These are phyloP conservation scores for Cystobasidium slooffiae DNA, from an alignment of 1,284 basidiomycete species.

Conservation along the genomic window DNA sequence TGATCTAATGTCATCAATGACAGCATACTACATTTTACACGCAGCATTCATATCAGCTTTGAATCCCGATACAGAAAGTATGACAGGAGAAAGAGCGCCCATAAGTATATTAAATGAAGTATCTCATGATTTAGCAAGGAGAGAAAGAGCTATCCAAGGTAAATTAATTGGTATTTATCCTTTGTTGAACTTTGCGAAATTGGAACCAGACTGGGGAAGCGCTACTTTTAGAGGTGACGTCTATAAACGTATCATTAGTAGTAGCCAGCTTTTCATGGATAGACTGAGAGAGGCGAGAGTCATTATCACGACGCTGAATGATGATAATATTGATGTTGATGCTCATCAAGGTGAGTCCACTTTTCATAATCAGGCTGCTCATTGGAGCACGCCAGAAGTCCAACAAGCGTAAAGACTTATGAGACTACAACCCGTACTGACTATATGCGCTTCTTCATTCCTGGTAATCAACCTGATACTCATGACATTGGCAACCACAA, in stretches of 20 bases:
- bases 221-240: slow-evolving; percentile 20
- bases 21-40: slow-evolving; percentile 55
- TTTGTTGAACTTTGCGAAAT: slow-evolving; percentile 55
- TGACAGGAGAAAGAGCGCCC: slow-evolving; percentile 47
- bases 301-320: slow-evolving; percentile 47
- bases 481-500: background rate
- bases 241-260: slow-evolving; percentile 2
- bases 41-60: slow-evolving; percentile 53
- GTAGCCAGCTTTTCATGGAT: slow-evolving; percentile 4
- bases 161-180: slow-evolving; percentile 55
- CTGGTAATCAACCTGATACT: background rate
- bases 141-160: slow-evolving; percentile 56
- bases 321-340: slow-evolving; percentile 51
- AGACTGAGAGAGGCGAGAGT: slow-evolving; percentile 45
- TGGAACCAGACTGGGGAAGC: slow-evolving; percentile 49
- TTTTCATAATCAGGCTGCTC: background rate
- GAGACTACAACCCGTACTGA: background rate
- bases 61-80: slow-evolving; percentile 31
- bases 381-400: background rate
- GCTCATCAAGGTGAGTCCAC: slow-evolving; percentile 39
- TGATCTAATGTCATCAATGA: slow-evolving; percentile 50
- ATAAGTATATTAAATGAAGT: slow-evolving; percentile 53
- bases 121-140: slow-evolving; percentile 54
- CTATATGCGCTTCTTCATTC: no score
- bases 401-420: background rate